Conservation (phyloP, 805 yeast species). For the Ogataea glucozyma region DNA sequence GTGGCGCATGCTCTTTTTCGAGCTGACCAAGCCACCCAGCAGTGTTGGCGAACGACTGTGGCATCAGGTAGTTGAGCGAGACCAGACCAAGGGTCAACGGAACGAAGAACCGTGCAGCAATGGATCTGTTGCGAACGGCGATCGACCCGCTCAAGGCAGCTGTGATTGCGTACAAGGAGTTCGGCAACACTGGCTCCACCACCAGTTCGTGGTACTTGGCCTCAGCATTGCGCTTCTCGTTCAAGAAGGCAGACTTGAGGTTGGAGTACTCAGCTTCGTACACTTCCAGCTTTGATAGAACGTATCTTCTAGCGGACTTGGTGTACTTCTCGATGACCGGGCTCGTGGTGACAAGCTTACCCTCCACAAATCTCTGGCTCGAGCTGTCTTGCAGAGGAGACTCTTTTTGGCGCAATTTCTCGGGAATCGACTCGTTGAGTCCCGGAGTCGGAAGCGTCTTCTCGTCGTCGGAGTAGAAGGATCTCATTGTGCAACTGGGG, state of each 20-base stretch:
- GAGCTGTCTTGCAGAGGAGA: constrained; percentile 29
- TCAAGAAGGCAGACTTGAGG: constrained; percentile 45
- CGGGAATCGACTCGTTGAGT: constrained; percentile 38
- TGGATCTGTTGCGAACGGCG: constrained; percentile 45
- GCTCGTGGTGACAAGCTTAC: constrained; percentile 54
- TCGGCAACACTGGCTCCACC: constrained; percentile 58
- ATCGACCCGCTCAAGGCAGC: constrained; percentile 59
- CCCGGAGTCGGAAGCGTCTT: constrained; percentile 51
- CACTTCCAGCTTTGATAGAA: constrained; percentile 40
- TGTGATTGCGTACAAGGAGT: constrained; percentile 54
- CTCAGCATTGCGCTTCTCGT: constrained; percentile 41
- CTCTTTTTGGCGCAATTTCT: constrained; percentile 41
- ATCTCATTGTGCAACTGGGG: constrained; percentile 34
- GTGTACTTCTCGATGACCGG: constrained; percentile 47
- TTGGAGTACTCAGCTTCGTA: constrained; percentile 47
- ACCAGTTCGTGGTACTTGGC: constrained; percentile 38
- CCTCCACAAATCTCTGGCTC: constrained; percentile 46
- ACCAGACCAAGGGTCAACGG: constrained; percentile 53
- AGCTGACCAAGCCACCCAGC: constrained; percentile 26
- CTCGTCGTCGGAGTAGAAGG: constrained; percentile 57
- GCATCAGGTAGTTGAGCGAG: constrained; percentile 49
- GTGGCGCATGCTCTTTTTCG: constrained; percentile 42
- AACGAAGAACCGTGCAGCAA: constrained; percentile 51
- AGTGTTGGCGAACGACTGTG: constrained; percentile 44
- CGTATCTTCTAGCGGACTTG: constrained; percentile 40